Base-by-base conservation (phyloP, 177 flowering plant genomes). In the Vitis hybrid region DNA sequence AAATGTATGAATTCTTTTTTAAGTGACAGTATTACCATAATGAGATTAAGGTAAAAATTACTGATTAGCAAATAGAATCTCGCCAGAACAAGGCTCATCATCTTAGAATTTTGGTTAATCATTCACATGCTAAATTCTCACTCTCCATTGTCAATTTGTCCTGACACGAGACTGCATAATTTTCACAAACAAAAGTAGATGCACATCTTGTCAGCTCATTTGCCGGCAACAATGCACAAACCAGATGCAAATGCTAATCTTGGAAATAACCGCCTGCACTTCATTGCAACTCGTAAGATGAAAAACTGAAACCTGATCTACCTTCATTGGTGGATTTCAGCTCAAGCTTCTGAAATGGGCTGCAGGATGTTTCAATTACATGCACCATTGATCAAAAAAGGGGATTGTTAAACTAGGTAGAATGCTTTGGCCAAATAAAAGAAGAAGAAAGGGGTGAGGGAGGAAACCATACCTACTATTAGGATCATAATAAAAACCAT, bases 281-380 rank as follows among this genome's bases (percentile, higher is more conserved):
- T 79, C 69, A 95, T 67, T 88, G 98, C 73, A 92, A 76, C 78
- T 95, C 91, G 68, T 92, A 95, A 8, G 97, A 86, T 5, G 97
- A 89, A 73, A 89, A 92, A 66, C 92, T 90, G 86, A 91, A 92
- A 56, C 97, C 95, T 8, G 84, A 82, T 77, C 95, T 80, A 69
- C 92, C 97, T 66, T 90, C 97, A 61, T 82, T 84, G 15, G 86
- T 86, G 2, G 91, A 77, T 76, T 90, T 90, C 75, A 95, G 80
- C 80, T 92, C 97, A 68, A 95, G 89, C 90, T 92, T 95, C 85
- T 95, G 97, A 76, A 92, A 92, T 11, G 97, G 98, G 83, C 98
- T 92, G 97, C 88, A 80, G 44, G 28, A 71, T 62, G 28, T 47
- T 71, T 71, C 15, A 62, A 67, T 9, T 15, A 19, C 12, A 38